Conservation (phyloP, 2,329 filamentous ascomycete genomes). For the Coniochaeta ligniaria region DNA sequence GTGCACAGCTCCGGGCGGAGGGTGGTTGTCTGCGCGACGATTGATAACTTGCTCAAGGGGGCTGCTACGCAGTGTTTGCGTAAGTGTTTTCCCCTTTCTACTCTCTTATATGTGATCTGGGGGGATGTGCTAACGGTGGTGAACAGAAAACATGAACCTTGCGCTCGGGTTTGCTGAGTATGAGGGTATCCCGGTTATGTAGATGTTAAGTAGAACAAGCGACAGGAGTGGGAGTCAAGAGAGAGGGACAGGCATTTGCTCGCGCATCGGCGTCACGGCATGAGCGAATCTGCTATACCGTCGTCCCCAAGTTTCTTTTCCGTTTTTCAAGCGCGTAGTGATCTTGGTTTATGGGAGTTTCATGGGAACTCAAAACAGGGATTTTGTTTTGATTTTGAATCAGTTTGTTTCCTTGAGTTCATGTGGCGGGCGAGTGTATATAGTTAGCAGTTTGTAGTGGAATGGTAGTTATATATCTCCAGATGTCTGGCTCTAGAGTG, state of each 20-base stretch:
- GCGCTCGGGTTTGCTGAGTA: constrained; percentile 85
- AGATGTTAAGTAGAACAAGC: constrained; percentile 3
- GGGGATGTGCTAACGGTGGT: constrained; percentile 6
- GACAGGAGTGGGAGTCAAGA: background rate
- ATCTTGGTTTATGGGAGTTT: background rate
- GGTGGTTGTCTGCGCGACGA: constrained; percentile 88
- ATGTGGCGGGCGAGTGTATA: background rate
- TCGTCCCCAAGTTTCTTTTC: background rate
- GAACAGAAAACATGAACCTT: constrained; percentile 82
- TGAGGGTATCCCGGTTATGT: constrained; percentile 67
- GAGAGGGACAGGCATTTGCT: background rate
- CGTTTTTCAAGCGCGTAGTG: background rate
- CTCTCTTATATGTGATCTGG: constrained; percentile 5
- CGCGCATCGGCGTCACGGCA: background rate
- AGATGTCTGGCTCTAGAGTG: background rate
- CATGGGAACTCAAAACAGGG: background rate
- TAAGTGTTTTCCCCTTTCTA: constrained; percentile 40
- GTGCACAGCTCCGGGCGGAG: constrained; percentile 84
- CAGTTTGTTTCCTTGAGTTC: background rate
- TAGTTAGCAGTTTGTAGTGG: background rate
- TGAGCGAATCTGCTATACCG: too few relatives aligned
- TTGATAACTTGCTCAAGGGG: constrained; percentile 91
- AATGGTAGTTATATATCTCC: background rate
- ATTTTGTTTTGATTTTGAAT: background rate
- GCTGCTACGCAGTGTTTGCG: constrained; percentile 88